Percentiles rank a stretch among this genome's conserved stretches.
phyloP scores from a whole-genome alignment of 306 rosid species.

The Acacia confusa region DNA sequence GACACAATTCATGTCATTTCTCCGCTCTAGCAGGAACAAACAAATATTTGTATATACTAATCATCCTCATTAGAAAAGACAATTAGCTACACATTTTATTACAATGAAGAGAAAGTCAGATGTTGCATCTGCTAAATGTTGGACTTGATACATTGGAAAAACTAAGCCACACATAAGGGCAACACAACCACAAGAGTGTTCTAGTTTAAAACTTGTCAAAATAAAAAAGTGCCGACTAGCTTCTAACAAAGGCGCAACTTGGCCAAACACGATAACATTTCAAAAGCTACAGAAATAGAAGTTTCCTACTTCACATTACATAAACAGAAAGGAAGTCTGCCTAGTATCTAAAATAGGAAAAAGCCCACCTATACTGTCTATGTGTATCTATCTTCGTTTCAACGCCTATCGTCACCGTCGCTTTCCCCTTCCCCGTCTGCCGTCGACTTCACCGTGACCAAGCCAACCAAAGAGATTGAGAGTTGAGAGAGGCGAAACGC shows the following conservation, averaged over 20 bases:
- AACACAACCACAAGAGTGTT: slow-evolving; percentile 12
- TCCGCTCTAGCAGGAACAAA: no score
- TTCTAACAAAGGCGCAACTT: neutral
- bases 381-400: neutral
- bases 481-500: no score
- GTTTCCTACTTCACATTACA: slow-evolving; percentile 17
- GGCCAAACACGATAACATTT: slow-evolving; percentile 18
- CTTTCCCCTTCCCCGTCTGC: no score
- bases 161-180: slow-evolving; percentile 6
- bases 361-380: neutral
- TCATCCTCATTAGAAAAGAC: slow-evolving; percentile 42
- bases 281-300: slow-evolving; percentile 8
- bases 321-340: slow-evolving; percentile 13
- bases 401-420: no score
- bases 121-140: slow-evolving; percentile 6
- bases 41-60: no score
- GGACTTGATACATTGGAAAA: slow-evolving; percentile 21
- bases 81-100: slow-evolving; percentile 11
- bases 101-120: slow-evolving; percentile 25
- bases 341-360: slow-evolving; percentile 5
- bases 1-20: no score
- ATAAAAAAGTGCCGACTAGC: slow-evolving; percentile 9
- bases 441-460: no score
- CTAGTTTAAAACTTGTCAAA: slow-evolving; percentile 8
- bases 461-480: no score